Conservation (phyloP, 805 yeast species). For the Candida manassasensis region DNA sequence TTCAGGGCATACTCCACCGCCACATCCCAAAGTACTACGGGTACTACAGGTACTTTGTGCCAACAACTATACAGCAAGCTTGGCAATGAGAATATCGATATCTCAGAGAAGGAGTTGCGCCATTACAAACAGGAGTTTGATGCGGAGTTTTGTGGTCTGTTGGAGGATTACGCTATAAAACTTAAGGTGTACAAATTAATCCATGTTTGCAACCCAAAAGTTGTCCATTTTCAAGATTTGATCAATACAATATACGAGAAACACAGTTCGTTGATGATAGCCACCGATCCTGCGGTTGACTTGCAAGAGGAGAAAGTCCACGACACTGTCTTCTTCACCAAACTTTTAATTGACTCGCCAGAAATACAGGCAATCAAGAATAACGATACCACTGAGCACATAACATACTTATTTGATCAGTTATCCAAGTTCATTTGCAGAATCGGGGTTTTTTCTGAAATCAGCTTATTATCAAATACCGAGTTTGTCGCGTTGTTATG, state of each 20-base stretch:
- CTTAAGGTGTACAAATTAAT: conserved; percentile 21
- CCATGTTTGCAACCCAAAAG: conserved; percentile 22
- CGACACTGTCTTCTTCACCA: conserved; percentile 29
- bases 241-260: conserved; percentile 23
- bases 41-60: too few species aligned
- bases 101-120: background rate
- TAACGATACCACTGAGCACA: conserved; percentile 14
- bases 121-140: conserved; percentile 12
- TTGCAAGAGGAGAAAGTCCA: conserved; percentile 15
- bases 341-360: conserved; percentile 32
- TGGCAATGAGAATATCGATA: background rate
- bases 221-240: conserved; percentile 22
- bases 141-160: conserved; percentile 7
- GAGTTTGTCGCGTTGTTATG: conserved; percentile 32
- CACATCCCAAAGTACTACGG: background rate
- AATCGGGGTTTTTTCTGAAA: conserved; percentile 21
- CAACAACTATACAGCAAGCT: background rate
- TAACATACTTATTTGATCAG: conserved; percentile 12
- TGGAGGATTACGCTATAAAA: conserved; percentile 18
- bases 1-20: conserved; percentile 1
- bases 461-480: conserved; percentile 21
- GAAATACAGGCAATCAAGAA: conserved; percentile 7
- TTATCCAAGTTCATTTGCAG: conserved; percentile 25
- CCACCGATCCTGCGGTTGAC: conserved; percentile 8
- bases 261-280: conserved; percentile 17